Conservation (phyloP, 257 asterid species). For the Solanum virginianum region DNA sequence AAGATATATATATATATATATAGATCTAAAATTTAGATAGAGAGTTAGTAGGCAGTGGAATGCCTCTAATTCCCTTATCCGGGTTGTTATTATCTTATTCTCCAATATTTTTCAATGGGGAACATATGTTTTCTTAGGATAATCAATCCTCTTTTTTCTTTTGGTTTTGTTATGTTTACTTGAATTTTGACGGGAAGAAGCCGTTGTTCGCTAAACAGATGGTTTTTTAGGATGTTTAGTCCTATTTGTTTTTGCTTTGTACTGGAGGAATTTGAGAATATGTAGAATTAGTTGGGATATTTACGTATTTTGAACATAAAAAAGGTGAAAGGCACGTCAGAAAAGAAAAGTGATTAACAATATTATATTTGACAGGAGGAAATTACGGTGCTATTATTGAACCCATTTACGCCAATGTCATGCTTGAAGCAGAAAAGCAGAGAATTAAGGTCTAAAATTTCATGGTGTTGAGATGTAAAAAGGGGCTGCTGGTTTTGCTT, state of each 20-base stretch:
- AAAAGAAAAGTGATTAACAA: neutral
- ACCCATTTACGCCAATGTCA: neutral
- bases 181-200: neutral
- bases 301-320: neutral
- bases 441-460: neutral
- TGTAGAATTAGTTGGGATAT: neutral
- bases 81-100: no score
- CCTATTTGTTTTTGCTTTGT: neutral
- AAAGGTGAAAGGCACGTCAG: neutral
- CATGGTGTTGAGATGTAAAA: neutral
- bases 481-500: neutral
- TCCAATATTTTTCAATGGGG: no score
- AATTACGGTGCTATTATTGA: neutral
- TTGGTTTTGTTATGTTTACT: neutral
- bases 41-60: no score
- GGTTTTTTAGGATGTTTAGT: no score
- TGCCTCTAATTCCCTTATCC: no score
- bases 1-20: no score
- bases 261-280: neutral
- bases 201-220: neutral
- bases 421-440: neutral
- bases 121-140: neutral
- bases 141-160: neutral
- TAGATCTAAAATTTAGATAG: no score
- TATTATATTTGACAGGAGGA: neutral